Evolutionary conservation across 2,329 filamentous ascomycete species (phyloP), one percentile per base, ranked within the genome.

Genomic region (Colletotrichum theobromicola): DNA sequence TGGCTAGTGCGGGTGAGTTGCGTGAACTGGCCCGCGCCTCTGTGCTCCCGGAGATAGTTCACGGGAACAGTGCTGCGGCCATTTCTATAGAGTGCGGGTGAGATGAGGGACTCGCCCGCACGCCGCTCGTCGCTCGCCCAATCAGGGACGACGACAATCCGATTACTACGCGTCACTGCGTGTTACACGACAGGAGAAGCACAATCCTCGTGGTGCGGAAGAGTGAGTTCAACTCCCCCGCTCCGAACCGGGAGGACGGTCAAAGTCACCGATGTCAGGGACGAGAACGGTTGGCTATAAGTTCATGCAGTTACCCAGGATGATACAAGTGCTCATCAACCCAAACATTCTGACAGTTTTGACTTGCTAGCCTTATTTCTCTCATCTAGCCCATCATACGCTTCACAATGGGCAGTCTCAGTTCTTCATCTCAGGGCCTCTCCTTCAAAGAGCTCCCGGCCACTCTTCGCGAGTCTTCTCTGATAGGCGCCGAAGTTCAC

Each of bases 331-430:
- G 3, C 42, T 50, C n/a, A 50, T 50, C n/a, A 50, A 21, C n/a
- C 1, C 42, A 2, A 2, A 6, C 0, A 7, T 21, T 13, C 42
- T 7, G 10, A 4, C 42, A 21, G 4, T 7, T 46, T 7, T 18
- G 10, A 46, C 37, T 46, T 6, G 12, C 2, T n/a, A 7, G 5
- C 5, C 42, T 21, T 21, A 5, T 13, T 21, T 1, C 42, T 46
- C n/a, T 13, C 42, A 13, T 46, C 10, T 46, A n/a, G 1, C n/a
- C 42, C 12, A 16, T 16, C 6, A 7, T 35, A 35, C 34, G 16
- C n/a, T 13, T n/a, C 42, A 50, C 3, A 50, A 50, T 50, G 42
- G 42, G 42, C n/a, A 21, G 42, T 21, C n/a, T 50, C 42, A 21
- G 13, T 12, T 21, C 42, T 50, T 21, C 42, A 50, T 13, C n/a